A percentile compares a stretch with the other conserved stretches of the same genome.
Evolutionary conservation across 2,329 filamentous ascomycete genomes (phyloP).

Genomic region (Paraphoma chrysanthemicola): DNA sequence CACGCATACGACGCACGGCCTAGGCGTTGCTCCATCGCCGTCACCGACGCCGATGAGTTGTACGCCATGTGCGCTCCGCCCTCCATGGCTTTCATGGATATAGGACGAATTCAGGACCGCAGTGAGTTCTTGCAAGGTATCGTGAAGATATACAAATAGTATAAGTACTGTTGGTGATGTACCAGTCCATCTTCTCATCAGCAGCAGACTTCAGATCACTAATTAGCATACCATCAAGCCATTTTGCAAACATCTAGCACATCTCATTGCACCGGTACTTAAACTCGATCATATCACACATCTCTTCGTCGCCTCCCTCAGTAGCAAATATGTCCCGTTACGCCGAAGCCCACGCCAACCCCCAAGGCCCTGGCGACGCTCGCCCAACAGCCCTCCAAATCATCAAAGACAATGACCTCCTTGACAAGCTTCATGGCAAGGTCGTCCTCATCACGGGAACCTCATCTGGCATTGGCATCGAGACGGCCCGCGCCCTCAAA

Average conservation of each 20-base stretch:
- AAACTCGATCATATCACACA: not conserved
- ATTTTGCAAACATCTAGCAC: not conserved
- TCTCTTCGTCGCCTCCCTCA: not conserved
- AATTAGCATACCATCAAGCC: too few species aligned
- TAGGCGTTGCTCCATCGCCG: too few species aligned
- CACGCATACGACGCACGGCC: not conserved
- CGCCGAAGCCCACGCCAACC: not conserved
- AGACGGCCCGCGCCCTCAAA: constrained; percentile 48
- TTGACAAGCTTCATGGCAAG: constrained; percentile 37
- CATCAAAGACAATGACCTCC: constrained; percentile 46
- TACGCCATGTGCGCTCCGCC: not conserved
- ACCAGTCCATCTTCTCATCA: not conserved
- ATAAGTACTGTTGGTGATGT: not conserved
- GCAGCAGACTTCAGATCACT: not conserved
- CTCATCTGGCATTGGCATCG: constrained; percentile 33
- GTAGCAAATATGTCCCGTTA: not conserved
- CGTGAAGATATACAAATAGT: not conserved
- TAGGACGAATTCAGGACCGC: not conserved
- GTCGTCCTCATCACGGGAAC: constrained; percentile 31
- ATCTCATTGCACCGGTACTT: not conserved
- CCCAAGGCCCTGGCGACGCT: constrained; percentile 46
- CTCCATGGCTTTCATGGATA: not conserved
- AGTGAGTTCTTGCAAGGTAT: not conserved
- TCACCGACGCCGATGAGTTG: not conserved
- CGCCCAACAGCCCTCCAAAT: constrained; percentile 52